phyloP scores from a whole-genome alignment of 1,284 basidiomycete genomes.

The Rhizopogon hawkerae region DNA sequence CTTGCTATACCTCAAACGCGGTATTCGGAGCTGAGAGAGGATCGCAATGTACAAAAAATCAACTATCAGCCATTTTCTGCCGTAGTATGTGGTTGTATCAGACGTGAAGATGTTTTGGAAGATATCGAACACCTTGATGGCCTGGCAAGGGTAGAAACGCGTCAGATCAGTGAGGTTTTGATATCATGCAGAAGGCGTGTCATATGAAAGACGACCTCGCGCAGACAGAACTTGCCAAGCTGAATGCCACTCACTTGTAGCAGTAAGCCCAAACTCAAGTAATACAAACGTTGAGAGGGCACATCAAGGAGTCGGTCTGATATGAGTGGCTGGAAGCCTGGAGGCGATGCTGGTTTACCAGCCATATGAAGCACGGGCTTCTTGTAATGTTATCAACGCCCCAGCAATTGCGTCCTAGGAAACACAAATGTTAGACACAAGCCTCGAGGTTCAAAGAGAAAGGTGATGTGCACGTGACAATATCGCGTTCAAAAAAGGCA shows the following conservation, averaged over 20 bases:
- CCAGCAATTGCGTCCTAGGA: background rate
- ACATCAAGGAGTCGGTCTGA: conserved; percentile 47
- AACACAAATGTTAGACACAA: background rate
- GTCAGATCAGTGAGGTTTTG: conserved; percentile 2
- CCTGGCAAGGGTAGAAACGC: conserved; percentile 23
- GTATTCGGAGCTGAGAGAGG: conserved; percentile 67
- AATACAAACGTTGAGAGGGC: conserved; percentile 52
- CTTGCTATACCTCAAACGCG: conserved; percentile 62
- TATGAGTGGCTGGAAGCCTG: conserved; percentile 33
- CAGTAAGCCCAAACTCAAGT: conserved; percentile 45
- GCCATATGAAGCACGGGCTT: conserved; percentile 3
- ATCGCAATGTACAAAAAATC: conserved; percentile 56
- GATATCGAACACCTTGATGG: conserved; percentile 55
- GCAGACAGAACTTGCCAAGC: background rate
- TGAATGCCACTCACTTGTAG: conserved; percentile 35
- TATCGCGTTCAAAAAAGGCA: background rate
- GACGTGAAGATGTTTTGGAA: conserved; percentile 41
- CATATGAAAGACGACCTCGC: background rate
- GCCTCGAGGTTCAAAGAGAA: background rate
- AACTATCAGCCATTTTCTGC: conserved; percentile 62
- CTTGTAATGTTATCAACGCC: background rate
- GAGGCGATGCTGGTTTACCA: conserved; percentile 5
- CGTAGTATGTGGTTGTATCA: conserved; percentile 33
- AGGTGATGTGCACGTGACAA: background rate
- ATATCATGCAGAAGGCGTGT: conserved; percentile 13